Base-by-base conservation (phyloP, 2,329 filamentous ascomycete genomes). In the Dryadomyces sulphureus region DNA sequence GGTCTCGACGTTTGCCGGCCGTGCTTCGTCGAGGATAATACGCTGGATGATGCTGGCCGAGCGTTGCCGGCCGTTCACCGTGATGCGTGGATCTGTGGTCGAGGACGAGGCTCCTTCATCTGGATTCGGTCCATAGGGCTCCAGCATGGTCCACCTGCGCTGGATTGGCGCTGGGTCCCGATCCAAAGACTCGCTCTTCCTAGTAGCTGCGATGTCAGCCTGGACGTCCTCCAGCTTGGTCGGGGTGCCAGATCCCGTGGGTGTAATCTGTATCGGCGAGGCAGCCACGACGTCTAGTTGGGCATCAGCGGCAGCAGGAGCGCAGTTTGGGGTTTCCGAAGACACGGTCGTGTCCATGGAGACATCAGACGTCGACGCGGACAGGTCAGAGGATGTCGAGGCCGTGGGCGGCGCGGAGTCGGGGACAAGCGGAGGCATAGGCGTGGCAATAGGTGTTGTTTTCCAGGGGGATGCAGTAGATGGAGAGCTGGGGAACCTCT, bases 21-120 rank as follows among this genome's bases (percentile, higher is more conserved):
- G 64, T 6, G 66, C 61, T 36, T 71, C 68, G 46, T 77, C 68
- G 19, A 79, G 57, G 8, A 76, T 64, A 21, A 79, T 65, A 19
- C 75, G 68, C 52, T 78, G 75, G 39, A 81, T 79, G 44, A 81
- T 70, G 54, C 76, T 81, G 17, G 67, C 65, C n/a, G 72, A 72
- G 25, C 70, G 65, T 34, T 69, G 62, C 38, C 73, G 65, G n/a
- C 25, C 39, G 5, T 20, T 42, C 5, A 62, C 59, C 27, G 54
- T 54, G n/a, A 63, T 59, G 20, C 60, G 55, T 9, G 59, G 51
- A 7, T 59, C 55, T 4, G 47, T 48, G 2, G 54, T 48, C 2
- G 53, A 50, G 7, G 55, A 52, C 21, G 50, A 53, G 35, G 48
- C 48, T 27, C 45, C 54, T 48, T 30, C 52, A 47, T 30, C 35